A percentile compares a stretch with the other conserved stretches of the same genome.
Conservation (phyloP, 1,139 yeast genomes). For the Pichia sp. region DNA sequence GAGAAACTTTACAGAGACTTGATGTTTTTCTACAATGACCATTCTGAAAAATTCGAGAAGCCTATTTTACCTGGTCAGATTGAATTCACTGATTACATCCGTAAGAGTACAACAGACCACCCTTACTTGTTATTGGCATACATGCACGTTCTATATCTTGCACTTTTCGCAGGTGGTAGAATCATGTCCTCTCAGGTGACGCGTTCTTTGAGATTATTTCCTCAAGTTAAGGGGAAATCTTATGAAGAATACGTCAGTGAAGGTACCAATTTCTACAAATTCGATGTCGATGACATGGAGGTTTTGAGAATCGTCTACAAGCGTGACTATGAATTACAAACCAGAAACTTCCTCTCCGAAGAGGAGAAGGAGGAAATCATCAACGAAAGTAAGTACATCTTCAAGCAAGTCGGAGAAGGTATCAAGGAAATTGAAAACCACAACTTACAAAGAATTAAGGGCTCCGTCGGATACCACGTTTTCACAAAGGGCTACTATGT, state of each 20-base stretch:
- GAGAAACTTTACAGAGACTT: conserved; percentile 55
- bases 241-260: conserved; percentile 52
- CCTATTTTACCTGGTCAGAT: conserved; percentile 60
- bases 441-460: conserved; percentile 50
- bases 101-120: conserved; percentile 44
- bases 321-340: conserved; percentile 69
- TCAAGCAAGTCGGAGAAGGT: conserved; percentile 53
- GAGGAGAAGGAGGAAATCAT: conserved; percentile 63
- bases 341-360: conserved; percentile 62
- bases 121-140: conserved; percentile 77
- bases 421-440: conserved; percentile 60
- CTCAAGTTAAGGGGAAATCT: conserved; percentile 56
- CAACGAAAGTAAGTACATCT: conserved; percentile 60
- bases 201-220: conserved; percentile 66
- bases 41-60: conserved; percentile 43
- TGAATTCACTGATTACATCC: conserved; percentile 55
- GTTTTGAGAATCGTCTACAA: conserved; percentile 59
- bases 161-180: conserved; percentile 82
- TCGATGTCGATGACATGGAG: conserved; percentile 65
- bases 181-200: conserved; percentile 62
- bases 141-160: conserved; percentile 79
- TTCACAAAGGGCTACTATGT: conserved; percentile 43
- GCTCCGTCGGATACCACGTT: conserved; percentile 50
- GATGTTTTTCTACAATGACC: conserved; percentile 55
- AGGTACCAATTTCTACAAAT: conserved; percentile 69